Conservation (phyloP, 2,329 filamentous ascomycete genomes). For the Aschersonia sp. region DNA sequence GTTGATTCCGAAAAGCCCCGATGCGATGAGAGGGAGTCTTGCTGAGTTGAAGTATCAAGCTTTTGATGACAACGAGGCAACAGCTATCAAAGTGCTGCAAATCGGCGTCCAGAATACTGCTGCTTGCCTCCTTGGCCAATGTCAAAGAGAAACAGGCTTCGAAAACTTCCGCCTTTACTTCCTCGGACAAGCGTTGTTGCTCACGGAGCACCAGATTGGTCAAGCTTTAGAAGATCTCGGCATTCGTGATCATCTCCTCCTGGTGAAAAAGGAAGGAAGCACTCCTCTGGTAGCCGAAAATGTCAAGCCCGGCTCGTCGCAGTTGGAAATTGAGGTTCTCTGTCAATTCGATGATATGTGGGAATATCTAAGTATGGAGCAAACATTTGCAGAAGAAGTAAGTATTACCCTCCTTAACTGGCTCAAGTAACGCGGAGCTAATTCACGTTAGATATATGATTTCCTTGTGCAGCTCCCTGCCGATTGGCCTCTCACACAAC, state of each 20-base stretch:
- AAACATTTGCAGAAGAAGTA: conserved; percentile 54
- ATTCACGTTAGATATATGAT: conserved; percentile 40
- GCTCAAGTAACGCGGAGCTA: background rate
- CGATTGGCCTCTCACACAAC: conserved; percentile 43
- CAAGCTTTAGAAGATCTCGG: conserved; percentile 54
- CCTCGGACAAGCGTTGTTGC: conserved; percentile 48
- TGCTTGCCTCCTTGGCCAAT: conserved; percentile 49
- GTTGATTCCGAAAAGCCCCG: conserved; percentile 34
- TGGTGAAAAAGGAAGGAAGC: conserved; percentile 46
- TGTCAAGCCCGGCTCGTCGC: conserved; percentile 36
- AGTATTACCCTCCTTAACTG: conserved; percentile 5
- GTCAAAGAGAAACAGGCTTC: conserved; percentile 59
- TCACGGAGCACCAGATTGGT: conserved; percentile 42
- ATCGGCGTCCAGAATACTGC: conserved; percentile 61
- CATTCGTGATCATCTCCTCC: conserved; percentile 47
- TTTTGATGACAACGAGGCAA: conserved; percentile 46
- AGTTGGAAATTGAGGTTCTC: conserved; percentile 65
- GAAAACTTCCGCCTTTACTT: conserved; percentile 62
- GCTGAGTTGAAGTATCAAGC: conserved; percentile 60
- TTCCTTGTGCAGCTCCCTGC: conserved; percentile 59
- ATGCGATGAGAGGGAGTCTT: conserved; percentile 43
- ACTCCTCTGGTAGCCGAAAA: conserved; percentile 24
- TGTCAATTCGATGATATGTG: conserved; percentile 76
- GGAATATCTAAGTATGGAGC: conserved; percentile 60
- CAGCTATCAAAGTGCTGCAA: conserved; percentile 43